Percentiles rank a stretch among this genome's conserved stretches.
These are phyloP conservation scores for Aspergillus awamori DNA, from an alignment of 2,329 filamentous ascomycete genomes.

Conservation along the genomic window DNA sequence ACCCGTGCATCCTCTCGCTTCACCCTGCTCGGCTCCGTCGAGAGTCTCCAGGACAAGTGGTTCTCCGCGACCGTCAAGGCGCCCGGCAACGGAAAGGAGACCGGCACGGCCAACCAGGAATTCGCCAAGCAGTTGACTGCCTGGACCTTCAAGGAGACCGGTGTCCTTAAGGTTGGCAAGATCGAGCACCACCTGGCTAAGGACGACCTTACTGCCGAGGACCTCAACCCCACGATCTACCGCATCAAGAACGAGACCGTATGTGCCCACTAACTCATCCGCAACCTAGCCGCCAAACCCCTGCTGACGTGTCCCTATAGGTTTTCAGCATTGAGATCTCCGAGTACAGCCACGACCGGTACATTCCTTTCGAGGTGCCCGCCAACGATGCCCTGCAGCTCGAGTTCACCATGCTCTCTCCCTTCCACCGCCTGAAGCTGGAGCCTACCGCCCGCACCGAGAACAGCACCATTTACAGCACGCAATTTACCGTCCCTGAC, in stretches of 20 bases:
- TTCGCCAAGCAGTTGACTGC: conserved; percentile 83
- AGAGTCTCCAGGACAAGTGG: conserved; percentile 87
- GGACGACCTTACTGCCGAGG: conserved; percentile 51
- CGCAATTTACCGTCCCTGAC: conserved; percentile 81
- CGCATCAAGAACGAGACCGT: conserved; percentile 96
- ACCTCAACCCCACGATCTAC: conserved; percentile 81
- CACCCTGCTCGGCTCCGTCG: conserved; percentile 79
- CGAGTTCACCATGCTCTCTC: conserved; percentile 98
- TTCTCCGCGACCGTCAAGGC: conserved; percentile 76
- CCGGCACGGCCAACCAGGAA: conserved; percentile 74
- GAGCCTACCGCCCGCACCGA: conserved; percentile 58
- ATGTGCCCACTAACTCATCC: conserved; percentile 49
- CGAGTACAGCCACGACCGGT: conserved; percentile 76
- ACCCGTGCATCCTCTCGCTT: conserved; percentile 91
- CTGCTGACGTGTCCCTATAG: conserved; percentile 48
- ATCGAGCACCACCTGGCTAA: conserved; percentile 72
- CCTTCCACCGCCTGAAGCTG: conserved; percentile 87
- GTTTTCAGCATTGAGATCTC: conserved; percentile 86
- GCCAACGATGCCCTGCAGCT: conserved; percentile 78
- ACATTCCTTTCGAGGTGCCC: conserved; percentile 72
- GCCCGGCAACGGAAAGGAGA: conserved; percentile 55
- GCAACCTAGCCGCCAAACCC: neutral
- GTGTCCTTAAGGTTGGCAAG: conserved; percentile 80
- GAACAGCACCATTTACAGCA: conserved; percentile 72
- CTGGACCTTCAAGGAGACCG: conserved; percentile 96